These are phyloP conservation scores for Pseudopithomyces chartarum DNA, from an alignment of 2,329 filamentous ascomycete species.

Conservation along the genomic window DNA sequence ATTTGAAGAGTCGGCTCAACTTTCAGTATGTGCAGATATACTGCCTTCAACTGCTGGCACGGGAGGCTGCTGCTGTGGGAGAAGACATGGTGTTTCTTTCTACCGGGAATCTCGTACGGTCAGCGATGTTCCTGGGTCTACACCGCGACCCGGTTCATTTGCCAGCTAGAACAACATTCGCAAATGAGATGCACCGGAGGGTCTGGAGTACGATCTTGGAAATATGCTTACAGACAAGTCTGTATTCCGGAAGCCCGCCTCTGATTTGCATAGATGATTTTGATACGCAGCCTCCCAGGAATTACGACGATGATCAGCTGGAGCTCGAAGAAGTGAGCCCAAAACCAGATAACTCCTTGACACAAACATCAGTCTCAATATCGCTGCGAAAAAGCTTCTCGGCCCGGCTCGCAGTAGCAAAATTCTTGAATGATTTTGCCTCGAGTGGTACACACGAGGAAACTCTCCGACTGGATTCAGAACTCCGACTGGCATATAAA, in stretches of 20 bases:
- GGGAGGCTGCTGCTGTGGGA: conserved; percentile 41
- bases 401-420: conserved; percentile 42
- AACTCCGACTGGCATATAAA: conserved; percentile 27
- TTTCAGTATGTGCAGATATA: conserved; percentile 57
- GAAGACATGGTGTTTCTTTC: conserved; percentile 46
- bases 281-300: conserved; percentile 44
- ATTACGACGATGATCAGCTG: conserved; percentile 50
- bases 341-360: conserved; percentile 34
- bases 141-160: conserved; percentile 47
- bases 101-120: conserved; percentile 44
- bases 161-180: conserved; percentile 25
- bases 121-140: conserved; percentile 48
- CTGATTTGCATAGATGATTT: conserved; percentile 43
- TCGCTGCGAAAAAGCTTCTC: conserved; percentile 45
- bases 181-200: conserved; percentile 37
- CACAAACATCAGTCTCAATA: conserved; percentile 43
- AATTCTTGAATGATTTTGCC: conserved; percentile 33
- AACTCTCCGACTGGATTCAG: conserved; percentile 30
- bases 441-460: conserved; percentile 32
- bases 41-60: conserved; percentile 46
- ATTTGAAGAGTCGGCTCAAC: conserved; percentile 58
- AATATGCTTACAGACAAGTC: conserved; percentile 43
- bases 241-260: conserved; percentile 43
- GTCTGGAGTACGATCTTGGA: conserved; percentile 45
- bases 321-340: conserved; percentile 27